Conservation (phyloP, 2,329 filamentous ascomycete genomes). For the Trichoderma polysporum region DNA sequence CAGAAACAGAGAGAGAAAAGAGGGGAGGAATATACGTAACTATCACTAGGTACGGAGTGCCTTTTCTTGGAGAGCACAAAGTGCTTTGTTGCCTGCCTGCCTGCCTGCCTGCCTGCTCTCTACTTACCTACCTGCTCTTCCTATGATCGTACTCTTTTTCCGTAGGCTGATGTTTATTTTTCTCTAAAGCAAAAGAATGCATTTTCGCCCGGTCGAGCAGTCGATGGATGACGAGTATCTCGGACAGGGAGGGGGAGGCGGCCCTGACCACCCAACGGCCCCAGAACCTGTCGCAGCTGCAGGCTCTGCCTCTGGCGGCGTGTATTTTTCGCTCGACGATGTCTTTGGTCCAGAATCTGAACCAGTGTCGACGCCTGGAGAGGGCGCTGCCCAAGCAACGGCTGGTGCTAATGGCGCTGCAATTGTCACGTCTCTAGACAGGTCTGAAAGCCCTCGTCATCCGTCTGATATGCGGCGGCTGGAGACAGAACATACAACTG, state of each 20-base stretch:
- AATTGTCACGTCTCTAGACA: not conserved
- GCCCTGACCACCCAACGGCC: not conserved
- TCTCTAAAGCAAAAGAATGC: slow-evolving; percentile 28
- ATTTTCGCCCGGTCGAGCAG: slow-evolving; percentile 36
- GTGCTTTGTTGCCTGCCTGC: not conserved
- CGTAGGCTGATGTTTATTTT: slow-evolving; percentile 2
- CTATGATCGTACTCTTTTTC: not conserved
- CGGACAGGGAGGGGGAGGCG: slow-evolving; percentile 22
- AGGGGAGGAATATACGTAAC: not conserved
- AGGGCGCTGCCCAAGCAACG: slow-evolving; percentile 6
- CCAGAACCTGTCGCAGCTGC: not conserved
- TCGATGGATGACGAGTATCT: slow-evolving; percentile 32
- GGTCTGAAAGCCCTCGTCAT: slow-evolving; percentile 32
- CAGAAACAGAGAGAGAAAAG: not conserved
- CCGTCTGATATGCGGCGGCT: slow-evolving; percentile 70
- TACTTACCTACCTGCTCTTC: not conserved
- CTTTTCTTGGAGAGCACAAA: not conserved
- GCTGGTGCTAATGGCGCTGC: not conserved
- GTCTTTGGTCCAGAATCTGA: slow-evolving; percentile 36
- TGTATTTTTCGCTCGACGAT: slow-evolving; percentile 37
- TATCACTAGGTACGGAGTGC: not conserved
- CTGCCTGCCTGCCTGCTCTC: not conserved
- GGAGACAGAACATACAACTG: slow-evolving; percentile 73
- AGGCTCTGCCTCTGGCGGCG: not conserved
- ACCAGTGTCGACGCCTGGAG: slow-evolving; percentile 16